Base-by-base conservation (phyloP, 331 rosid genomes). In the Stylosanthes scabra region DNA sequence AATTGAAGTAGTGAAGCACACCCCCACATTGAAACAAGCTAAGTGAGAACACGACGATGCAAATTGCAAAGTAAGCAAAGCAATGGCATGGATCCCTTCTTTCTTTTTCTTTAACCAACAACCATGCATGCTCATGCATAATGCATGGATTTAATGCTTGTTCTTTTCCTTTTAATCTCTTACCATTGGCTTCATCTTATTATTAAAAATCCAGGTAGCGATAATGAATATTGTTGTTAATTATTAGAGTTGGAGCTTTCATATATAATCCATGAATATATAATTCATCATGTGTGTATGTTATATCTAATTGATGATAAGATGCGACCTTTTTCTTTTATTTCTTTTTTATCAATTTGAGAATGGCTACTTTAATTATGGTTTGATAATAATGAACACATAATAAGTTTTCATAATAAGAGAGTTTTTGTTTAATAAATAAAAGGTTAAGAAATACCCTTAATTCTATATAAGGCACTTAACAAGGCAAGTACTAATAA, bases 91-190 rank as follows among this genome's bases (percentile, higher is more conserved):
- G 7, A 46, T 62, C 40, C n/a, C 31, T 10, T 12, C 14, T 0
- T 11, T 25, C 40, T 27, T 44, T 44, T 44, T 46, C 40, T 66
- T 66, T 47, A 52, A 58, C 64, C 46, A 15, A 25, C 80, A 46
- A 66, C 40, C 7, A 59, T 68, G 54, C 15, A 49, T n/a, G 5
- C 2, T 50, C 5, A 63, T 68, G 54, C 15, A 49, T n/a, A 11
- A 2, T 50, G 52, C 60, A 60, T 68, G 79, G 73, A 46, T 59
- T 59, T 71, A 80, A 80, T 65, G 75, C 45, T 61, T 70, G 86
- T 77, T 84, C 51, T 69, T 77, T 79, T 59, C 60, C 78, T 50
- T 12, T 66, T 76, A 54, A 4, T 31, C 37, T 31, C 37, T 31
- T 31, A 31, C 37, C 47, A 41, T 7, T 54, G 16, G 29, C 60